phyloP scores from a whole-genome alignment of 345 rosid species.

The Salix purpurea region DNA sequence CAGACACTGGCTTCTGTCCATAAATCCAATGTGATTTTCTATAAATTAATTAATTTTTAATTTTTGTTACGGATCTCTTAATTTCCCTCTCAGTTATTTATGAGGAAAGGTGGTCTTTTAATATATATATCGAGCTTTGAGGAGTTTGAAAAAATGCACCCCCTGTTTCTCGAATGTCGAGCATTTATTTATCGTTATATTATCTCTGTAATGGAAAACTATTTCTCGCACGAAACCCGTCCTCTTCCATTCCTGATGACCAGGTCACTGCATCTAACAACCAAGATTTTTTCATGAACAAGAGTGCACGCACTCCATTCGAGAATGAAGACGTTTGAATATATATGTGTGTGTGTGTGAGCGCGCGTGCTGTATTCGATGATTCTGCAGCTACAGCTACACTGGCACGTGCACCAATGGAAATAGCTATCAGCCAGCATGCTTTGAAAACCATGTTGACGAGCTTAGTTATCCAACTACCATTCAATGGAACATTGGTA shows the following conservation, averaged over 20 bases:
- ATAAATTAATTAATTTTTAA: not conserved
- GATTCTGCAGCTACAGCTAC: too few relatives aligned
- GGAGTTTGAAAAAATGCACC: not conserved
- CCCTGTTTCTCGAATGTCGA: not conserved
- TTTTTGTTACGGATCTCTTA: not conserved
- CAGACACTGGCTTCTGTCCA: not conserved
- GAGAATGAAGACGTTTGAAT: not conserved
- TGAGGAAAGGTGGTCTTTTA: not conserved
- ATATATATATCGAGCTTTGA: not conserved
- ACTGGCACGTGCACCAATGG: not conserved
- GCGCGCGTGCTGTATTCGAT: not conserved
- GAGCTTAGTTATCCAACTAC: not conserved
- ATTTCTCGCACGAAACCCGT: not conserved
- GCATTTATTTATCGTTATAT: not conserved
- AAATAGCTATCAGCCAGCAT: not conserved
- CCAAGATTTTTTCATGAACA: not conserved
- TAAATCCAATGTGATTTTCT: not conserved
- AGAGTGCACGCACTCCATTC: not conserved
- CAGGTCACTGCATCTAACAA: not conserved
- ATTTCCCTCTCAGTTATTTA: not conserved
- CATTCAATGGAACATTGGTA: not conserved
- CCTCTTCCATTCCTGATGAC: too few relatives aligned
- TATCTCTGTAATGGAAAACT: not conserved
- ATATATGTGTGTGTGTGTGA: not conserved
- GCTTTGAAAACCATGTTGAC: not conserved